Conservation (phyloP, 78 protist genomes). For the Mastigamoeba balamuthi region DNA sequence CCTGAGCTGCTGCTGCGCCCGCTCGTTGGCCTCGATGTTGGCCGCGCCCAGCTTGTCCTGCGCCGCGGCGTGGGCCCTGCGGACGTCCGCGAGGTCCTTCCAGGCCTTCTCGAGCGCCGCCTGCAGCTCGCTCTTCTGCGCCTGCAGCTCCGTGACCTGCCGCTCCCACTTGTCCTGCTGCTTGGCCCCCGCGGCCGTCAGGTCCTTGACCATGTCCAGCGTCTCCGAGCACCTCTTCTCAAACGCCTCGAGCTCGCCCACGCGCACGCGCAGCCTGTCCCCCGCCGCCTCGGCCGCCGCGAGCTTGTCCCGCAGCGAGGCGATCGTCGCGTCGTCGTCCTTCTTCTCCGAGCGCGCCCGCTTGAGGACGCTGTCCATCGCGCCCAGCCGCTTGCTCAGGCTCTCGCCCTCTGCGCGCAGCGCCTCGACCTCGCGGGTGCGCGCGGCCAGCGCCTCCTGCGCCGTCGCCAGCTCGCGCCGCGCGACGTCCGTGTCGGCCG, state of each 20-base stretch:
- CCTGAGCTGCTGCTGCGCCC: background rate
- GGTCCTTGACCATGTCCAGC: conserved; percentile 23
- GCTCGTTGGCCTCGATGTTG: background rate
- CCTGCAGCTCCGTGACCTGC: conserved; percentile 1
- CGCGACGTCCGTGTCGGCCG: background rate
- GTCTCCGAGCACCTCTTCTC: conserved; percentile 34
- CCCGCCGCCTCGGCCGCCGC: background rate
- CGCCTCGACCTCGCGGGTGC: conserved; percentile 6
- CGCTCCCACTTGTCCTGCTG: conserved; percentile 14
- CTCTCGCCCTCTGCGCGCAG: conserved; percentile 7
- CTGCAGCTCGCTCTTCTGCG: conserved; percentile 16
- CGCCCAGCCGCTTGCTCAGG: conserved; percentile 4
- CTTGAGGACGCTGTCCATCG: conserved; percentile 4
- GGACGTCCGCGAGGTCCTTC: conserved; percentile 21
- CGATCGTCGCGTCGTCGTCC: conserved; percentile 13
- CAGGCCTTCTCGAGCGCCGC: conserved; percentile 33
- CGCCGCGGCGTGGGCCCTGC: conserved; percentile 11
- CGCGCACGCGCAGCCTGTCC: background rate
- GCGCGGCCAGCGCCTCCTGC: too few species aligned
- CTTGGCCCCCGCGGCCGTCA: conserved; percentile 6
- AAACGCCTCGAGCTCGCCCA: conserved; percentile 21
- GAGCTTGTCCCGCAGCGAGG: conserved; percentile 10
- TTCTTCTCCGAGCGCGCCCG: background rate
- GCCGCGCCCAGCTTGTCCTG: conserved; percentile 6
- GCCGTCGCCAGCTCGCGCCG: too few species aligned